A percentile compares a stretch with the other conserved stretches of the same genome.
Evolutionary conservation across 495 filamentous ascomycete genomes (phyloP).

Genomic region (Neurospora sp.): DNA sequence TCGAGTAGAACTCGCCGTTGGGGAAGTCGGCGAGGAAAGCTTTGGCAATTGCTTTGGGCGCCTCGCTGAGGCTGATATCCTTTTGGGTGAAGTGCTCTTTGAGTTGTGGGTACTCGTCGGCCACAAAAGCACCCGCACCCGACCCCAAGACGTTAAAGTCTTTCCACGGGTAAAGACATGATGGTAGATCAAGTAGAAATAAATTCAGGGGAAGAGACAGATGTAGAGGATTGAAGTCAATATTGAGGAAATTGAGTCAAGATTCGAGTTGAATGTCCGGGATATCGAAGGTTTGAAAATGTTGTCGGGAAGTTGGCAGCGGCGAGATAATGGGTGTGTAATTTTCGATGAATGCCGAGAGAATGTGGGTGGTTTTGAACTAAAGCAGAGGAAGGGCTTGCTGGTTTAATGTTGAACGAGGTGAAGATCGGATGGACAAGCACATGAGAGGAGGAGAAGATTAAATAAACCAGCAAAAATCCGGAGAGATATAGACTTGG

Average conservation of each 20-base stretch:
- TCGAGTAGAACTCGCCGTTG: not conserved
- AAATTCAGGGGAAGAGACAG: not conserved
- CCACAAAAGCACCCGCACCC: not conserved
- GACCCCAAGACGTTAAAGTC: not conserved
- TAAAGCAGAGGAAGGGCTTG: not conserved
- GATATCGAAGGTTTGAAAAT: not conserved
- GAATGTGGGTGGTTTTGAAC: not conserved
- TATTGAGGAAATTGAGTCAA: not conserved
- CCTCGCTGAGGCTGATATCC: not conserved
- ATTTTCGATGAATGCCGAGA: not conserved
- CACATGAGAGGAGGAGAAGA: not conserved
- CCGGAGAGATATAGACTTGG: not conserved
- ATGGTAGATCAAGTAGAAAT: not conserved
- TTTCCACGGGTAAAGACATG: not conserved
- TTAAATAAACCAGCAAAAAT: not conserved
- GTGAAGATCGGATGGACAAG: not conserved
- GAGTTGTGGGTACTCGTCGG: not conserved
- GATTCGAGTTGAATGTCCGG: not conserved
- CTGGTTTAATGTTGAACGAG: not conserved
- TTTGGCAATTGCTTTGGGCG: not conserved
- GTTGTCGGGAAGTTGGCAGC: not conserved
- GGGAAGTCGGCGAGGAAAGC: not conserved
- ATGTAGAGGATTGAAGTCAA: not conserved
- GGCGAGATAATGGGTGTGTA: not conserved
- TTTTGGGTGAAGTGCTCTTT: not conserved